Base-by-base conservation (phyloP, 331 rosid genomes). In the Cydonia oblonga region DNA sequence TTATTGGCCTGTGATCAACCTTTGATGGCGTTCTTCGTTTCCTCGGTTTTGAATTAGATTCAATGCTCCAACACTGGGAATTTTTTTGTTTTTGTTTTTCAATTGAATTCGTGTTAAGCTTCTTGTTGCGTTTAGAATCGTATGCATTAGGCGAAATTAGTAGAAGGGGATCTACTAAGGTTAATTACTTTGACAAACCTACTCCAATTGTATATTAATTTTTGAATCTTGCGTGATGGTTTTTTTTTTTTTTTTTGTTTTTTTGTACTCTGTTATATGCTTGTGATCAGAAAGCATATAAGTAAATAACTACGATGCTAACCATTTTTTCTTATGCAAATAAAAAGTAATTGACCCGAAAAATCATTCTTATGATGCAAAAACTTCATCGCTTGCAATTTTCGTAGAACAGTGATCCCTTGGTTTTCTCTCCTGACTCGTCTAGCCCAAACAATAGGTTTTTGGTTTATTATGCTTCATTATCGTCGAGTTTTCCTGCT, bases 381-480 rank as follows among this genome's bases (percentile, higher is more conserved):
- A 15, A 59, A 59, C 9, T 59, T 59, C 12, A 59, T 25, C 12
- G 8, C 25, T 25, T 26, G 32, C 64, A 59, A 26, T 59, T 26
- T 26, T 25, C 64, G 68, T 64, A 52, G 46, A 60, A 64, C 69
- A 68, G 74, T 73, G 77, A 69, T 70, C 60, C 62, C 73, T 81
- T 49, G 62, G 25, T 77, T 67, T 80, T 66, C 83, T 59, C 58
- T 54, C 69, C 66, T 77, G 30, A n/a, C 59, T 62, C 46, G 15
- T 20, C 57, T 67, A 4, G 71, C 77, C 81, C 80, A 76, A 79
- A 32, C 51, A 19, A 30, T 62, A 72, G 73, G 80, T 32, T 42
- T 42, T 87, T 73, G 82, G 58, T 75, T 15, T 26, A 64, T 66
- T 73, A 53, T 19, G 18, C 4, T 56, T 44, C 23, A 44, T 79